phyloP scores from a whole-genome alignment of 106 monocot species.

The Dioscorea zingiberensis region DNA sequence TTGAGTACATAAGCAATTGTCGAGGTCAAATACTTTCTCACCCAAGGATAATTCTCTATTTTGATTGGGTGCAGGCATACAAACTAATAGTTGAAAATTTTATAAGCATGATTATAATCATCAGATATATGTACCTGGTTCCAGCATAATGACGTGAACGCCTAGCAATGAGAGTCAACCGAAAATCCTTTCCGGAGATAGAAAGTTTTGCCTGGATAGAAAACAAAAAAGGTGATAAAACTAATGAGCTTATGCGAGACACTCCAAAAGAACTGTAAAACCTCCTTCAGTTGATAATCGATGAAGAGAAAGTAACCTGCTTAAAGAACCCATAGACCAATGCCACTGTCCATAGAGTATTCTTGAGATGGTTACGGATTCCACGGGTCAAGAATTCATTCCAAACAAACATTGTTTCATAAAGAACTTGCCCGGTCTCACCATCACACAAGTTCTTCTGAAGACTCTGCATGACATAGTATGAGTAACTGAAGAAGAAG shows the following conservation, averaged over 20 bases:
- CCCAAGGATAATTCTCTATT: no score
- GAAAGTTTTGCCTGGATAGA: slow-evolving; percentile 62
- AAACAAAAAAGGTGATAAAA: neutral
- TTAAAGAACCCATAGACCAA: slow-evolving; percentile 94
- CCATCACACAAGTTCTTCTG: slow-evolving; percentile 68
- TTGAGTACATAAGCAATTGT: no score
- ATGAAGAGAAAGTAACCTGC: slow-evolving; percentile 46
- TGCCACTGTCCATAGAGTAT: slow-evolving; percentile 79
- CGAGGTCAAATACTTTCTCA: no score
- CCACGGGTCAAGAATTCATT: slow-evolving; percentile 86
- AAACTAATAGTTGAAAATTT: no score
- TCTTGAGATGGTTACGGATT: slow-evolving; percentile 62
- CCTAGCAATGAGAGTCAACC: slow-evolving; percentile 93
- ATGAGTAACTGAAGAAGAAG: slow-evolving; percentile 99
- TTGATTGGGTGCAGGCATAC: no score
- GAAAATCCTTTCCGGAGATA: slow-evolving; percentile 60
- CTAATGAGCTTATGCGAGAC: no score
- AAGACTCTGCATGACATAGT: slow-evolving; percentile 82
- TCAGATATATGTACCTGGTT: slow-evolving; percentile 50
- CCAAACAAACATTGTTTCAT: slow-evolving; percentile 99
- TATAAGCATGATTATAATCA: no score
- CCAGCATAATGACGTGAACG: slow-evolving; percentile 96
- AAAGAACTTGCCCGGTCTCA: slow-evolving; percentile 42
- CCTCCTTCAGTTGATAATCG: neutral
- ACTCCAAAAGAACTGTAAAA: no score